Base-by-base conservation (phyloP, 1,284 basidiomycete species). In the Cutaneotrichosporon sp. region DNA sequence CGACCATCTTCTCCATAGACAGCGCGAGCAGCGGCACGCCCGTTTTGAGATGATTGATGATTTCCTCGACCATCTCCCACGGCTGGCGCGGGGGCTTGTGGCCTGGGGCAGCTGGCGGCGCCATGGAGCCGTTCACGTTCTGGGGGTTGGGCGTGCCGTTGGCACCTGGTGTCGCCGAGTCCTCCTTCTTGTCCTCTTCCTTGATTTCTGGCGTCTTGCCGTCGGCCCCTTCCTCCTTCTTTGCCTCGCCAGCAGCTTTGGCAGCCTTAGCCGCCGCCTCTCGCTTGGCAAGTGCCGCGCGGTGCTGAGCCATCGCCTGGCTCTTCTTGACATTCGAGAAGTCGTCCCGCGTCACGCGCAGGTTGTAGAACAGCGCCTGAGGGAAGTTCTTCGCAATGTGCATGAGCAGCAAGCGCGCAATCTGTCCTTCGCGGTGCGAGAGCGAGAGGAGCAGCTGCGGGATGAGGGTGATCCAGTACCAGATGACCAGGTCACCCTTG, bases 381-480 rank as follows among this genome's bases (percentile, higher is more conserved):
- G 97, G 96, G 76, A 86, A 96, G 57, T 85, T 79, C 74, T 94
- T 92, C 34, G 94, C 93, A 52, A 99, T 82, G 61, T 89, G 88
- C 57, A 94, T 79, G 42, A 99, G 79, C 47, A 98, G 82, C 70
- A 88, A 86, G 16, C 92, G 83, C 1, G 92, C 94, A 71, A 94
- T 93, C 64, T 90, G 89, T 29, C 90, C 86, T 75, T 99, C 96
- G 46, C 90, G 83, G 59, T 94, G 87, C 7, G 88, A 88, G 24
- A 98, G 80, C 3, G 92, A 91, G 46, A 89, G 75, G 60, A 93
- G 85, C n/a, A 99, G 81, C 68, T 99, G 96, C 14, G 96, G 96
- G 46, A 97, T 93, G 52, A 97, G 81, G 1, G 93, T 89, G 64
- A 98, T 96, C 96, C 96, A 99, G 75, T 92, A 97, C 96, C 96